Evolutionary conservation across 257 asterid species (phyloP), one percentile per base, ranked within the genome.

Genomic region (Handroanthus guayacan): DNA sequence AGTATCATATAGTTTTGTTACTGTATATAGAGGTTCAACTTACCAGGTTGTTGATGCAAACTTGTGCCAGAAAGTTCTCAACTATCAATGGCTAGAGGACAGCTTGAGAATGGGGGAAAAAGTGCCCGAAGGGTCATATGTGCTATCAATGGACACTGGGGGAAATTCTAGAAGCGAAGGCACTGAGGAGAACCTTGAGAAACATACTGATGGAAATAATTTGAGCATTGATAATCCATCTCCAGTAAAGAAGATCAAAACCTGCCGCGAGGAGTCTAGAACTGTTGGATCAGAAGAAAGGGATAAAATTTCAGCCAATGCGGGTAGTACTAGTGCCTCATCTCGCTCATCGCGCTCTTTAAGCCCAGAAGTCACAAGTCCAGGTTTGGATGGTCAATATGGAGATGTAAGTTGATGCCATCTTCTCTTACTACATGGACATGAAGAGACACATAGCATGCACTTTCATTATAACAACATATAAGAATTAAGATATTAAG

Each of bases 71-170:
- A 87, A 82, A 84, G 82, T 89, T 67, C 86, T 95, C 70, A 55
- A 60, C 80, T 91, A 89, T 81, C 96, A 87, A 81, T 95, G 98
- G 98, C 83, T 95, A 60, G 98, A 91, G 84, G 97, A 91, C 82
- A 84, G 97, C 86, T 87, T 92, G 83, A 82, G 81, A 83, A 74
- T 75, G 51, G 99, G 99, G 57, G 85, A 89, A 80, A 91, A 82
- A 64, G 90, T 79, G 66, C 45, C 85, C 17, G 97, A 92, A 85
- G 94, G 87, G 66, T 65, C 86, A 10, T 88, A 92, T 82, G 34
- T 82, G 44, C 60, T 95, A n/a, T 76, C 89, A 1, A 67, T 61
- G 39, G 90, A 82, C 50, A 16, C 80, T 16, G 78, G 71, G 37
- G 82, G 75, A 64, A 76, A 79, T 66, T 5, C 18, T 31, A 69